A percentile compares a stretch with the other conserved stretches of the same genome.
Conservation (phyloP, 768 basidiomycete species). For the Leccinum imitatum region DNA sequence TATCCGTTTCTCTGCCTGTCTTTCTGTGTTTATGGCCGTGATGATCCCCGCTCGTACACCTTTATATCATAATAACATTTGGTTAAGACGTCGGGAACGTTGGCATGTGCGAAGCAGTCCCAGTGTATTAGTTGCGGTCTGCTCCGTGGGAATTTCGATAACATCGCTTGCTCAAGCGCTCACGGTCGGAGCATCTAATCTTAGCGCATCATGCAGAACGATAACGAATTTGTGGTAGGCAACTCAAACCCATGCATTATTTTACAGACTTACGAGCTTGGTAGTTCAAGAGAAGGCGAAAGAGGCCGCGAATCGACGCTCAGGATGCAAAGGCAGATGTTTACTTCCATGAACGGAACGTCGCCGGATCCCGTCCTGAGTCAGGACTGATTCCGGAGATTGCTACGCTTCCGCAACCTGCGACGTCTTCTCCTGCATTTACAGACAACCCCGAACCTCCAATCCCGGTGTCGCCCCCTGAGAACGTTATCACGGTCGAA, state of each 20-base stretch:
- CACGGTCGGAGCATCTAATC: neutral
- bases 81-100: too few species aligned
- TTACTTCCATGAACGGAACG: neutral
- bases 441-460: neutral
- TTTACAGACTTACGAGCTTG: neutral
- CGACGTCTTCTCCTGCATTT: neutral
- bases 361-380: neutral
- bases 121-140: too few species aligned
- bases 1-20: neutral
- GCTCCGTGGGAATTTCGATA: neutral
- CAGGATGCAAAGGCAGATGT: neutral
- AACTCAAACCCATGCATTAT: neutral
- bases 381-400: constrained; percentile 20
- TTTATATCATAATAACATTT: too few species aligned
- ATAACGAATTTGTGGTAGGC: constrained; percentile 28
- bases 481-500: constrained; percentile 27
- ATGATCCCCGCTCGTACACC: neutral
- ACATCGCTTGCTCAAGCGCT: neutral
- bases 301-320: constrained; percentile 14
- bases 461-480: neutral
- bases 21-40: neutral
- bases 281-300: constrained; percentile 30
- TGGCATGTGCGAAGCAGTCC: too few species aligned
- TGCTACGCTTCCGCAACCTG: constrained; percentile 12
- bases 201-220: constrained; percentile 7